Percentiles rank a stretch among this genome's conserved stretches.
These are phyloP conservation scores for Orbilia ellipsospora DNA, from an alignment of 2,329 filamentous ascomycete genomes.

Conservation along the genomic window DNA sequence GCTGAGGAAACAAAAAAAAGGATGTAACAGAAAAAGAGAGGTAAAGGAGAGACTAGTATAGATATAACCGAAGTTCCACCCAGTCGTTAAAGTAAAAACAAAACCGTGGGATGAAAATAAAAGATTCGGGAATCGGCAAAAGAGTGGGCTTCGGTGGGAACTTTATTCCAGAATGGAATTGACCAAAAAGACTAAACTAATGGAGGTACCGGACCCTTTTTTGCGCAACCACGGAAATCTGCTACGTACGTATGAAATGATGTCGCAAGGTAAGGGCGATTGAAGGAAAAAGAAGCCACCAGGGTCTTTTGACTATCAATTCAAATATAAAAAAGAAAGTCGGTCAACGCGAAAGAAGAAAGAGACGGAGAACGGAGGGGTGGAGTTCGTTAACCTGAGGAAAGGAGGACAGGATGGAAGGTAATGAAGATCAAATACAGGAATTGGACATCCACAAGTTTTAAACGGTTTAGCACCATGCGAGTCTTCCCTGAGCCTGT, in stretches of 20 bases:
- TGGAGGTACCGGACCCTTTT: constrained; percentile 6
- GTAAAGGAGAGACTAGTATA: constrained; percentile 23
- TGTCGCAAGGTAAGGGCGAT: constrained; percentile 50
- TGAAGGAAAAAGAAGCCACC: constrained; percentile 42
- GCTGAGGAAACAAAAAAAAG: constrained; percentile 20
- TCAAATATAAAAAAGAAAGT: constrained; percentile 29
- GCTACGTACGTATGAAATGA: constrained; percentile 16
- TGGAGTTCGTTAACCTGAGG: constrained; percentile 37
- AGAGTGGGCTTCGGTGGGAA: constrained; percentile 36
- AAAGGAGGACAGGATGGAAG: constrained; percentile 43
- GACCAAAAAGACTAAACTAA: neutral
- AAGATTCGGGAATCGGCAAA: constrained; percentile 28
- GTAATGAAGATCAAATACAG: constrained; percentile 53
- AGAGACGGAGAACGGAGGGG: constrained; percentile 40
- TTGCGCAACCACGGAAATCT: constrained; percentile 11
- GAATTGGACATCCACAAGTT: constrained; percentile 45
- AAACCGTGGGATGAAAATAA: constrained; percentile 7
- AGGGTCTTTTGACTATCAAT: constrained; percentile 48
- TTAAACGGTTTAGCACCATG: constrained; percentile 42
- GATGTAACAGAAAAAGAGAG: neutral
- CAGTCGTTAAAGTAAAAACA: constrained; percentile 17
- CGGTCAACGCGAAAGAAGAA: constrained; percentile 33
- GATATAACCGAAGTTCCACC: constrained; percentile 7
- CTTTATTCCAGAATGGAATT: constrained; percentile 40
- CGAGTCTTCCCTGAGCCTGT: constrained; percentile 4